These are phyloP conservation scores for Galerina sulciceps DNA, from an alignment of 768 basidiomycete species.

Conservation along the genomic window DNA sequence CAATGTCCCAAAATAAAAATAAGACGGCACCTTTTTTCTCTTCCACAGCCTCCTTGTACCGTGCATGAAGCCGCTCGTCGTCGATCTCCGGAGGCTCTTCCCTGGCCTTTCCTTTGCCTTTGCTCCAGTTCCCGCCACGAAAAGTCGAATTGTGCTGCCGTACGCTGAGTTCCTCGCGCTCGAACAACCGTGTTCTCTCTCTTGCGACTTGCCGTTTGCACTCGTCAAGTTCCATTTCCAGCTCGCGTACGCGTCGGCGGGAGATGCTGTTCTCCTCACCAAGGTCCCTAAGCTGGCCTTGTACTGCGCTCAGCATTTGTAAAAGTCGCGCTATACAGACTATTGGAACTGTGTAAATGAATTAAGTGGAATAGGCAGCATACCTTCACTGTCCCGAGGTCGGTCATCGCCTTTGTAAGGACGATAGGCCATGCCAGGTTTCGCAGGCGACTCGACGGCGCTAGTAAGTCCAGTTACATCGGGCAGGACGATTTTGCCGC, in stretches of 20 bases:
- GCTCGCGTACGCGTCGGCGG: constrained; percentile 79
- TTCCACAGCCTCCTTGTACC: constrained; percentile 80
- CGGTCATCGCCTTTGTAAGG: constrained; percentile 48
- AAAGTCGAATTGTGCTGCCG: constrained; percentile 31
- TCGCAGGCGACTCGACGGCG: constrained; percentile 77
- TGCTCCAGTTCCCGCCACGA: constrained; percentile 27
- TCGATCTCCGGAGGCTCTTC: constrained; percentile 33
- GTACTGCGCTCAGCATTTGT: constrained; percentile 64
- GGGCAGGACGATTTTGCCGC: constrained; percentile 62
- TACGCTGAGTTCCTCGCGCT: constrained; percentile 53
- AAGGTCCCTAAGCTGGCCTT: constrained; percentile 69
- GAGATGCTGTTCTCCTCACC: constrained; percentile 86
- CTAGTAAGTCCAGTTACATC: constrained; percentile 86
- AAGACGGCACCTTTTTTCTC: constrained; percentile 79
- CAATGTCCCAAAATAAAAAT: constrained; percentile 28
- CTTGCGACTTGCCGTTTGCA: constrained; percentile 78
- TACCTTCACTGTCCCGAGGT: constrained; percentile 71
- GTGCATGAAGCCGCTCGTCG: constrained; percentile 43
- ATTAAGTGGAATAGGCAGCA: constrained; percentile 8
- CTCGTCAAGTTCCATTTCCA: constrained; percentile 85
- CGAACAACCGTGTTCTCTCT: constrained; percentile 68
- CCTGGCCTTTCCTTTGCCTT: constrained; percentile 42
- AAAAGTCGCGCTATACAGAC: constrained; percentile 56
- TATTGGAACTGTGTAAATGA: neutral
- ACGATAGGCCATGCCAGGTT: constrained; percentile 53